Conservation (phyloP, 805 yeast genomes). For the Priceomyces medius region DNA sequence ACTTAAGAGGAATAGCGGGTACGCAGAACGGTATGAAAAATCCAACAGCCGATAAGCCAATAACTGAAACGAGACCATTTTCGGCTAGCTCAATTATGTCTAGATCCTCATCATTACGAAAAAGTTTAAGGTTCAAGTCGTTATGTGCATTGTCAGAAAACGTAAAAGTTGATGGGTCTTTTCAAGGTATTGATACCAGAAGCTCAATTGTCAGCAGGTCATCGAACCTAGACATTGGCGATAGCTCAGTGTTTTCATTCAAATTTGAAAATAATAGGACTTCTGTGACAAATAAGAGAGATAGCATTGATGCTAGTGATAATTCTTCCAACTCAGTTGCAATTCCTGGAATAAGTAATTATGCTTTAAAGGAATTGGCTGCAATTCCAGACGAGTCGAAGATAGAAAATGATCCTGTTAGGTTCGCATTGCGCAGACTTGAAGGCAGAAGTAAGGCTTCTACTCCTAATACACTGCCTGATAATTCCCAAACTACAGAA, state of each 20-base stretch:
- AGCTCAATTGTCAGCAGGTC: conserved; percentile 12
- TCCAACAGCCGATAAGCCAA: background rate
- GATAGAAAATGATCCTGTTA: conserved; percentile 65
- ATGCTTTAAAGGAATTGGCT: conserved; percentile 58
- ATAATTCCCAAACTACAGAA: background rate
- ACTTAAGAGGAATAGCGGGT: conserved; percentile 42
- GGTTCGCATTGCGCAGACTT: conserved; percentile 69
- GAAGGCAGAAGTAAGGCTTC: conserved; percentile 55
- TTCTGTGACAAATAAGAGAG: conserved; percentile 12
- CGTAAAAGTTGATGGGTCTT: background rate
- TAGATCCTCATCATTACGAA: conserved; percentile 24
- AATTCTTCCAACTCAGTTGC: conserved; percentile 41
- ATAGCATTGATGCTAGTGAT: conserved; percentile 11
- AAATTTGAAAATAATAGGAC: conserved; percentile 20
- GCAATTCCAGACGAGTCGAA: conserved; percentile 79
- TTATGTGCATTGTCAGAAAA: conserved; percentile 38
- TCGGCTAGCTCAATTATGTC: conserved; percentile 22
- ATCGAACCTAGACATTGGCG: conserved; percentile 25
- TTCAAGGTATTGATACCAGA: background rate
- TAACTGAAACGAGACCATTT: conserved; percentile 3
- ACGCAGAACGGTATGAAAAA: conserved; percentile 6
- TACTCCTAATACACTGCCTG: background rate
- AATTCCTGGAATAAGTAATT: conserved; percentile 51
- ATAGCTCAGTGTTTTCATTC: conserved; percentile 36
- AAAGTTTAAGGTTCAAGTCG: conserved; percentile 36